Conservation (phyloP, 2,329 filamentous ascomycete genomes). For the Byssoonygena ceratinophila region DNA sequence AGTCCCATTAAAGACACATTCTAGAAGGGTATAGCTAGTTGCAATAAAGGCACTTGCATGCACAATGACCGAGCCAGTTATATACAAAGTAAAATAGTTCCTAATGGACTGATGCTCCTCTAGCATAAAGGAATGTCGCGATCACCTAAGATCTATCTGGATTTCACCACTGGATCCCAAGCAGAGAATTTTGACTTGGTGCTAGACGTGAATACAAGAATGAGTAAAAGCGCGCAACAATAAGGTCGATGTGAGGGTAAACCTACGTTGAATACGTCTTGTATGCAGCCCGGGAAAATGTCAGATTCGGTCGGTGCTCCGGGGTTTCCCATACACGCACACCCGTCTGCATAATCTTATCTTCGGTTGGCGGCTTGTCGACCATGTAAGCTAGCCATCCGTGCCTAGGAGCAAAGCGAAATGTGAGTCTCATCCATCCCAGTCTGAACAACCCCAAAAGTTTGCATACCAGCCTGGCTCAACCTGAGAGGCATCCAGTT, state of each 20-base stretch:
- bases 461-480: conserved; percentile 74
- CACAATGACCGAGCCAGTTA: background rate
- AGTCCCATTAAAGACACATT: background rate
- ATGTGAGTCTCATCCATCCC: conserved; percentile 1
- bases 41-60: background rate
- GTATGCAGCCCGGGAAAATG: conserved; percentile 66
- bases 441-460: background rate
- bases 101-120: too few relatives aligned
- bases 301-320: conserved; percentile 64
- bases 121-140: too few relatives aligned
- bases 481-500: conserved; percentile 56
- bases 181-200: conserved; percentile 28
- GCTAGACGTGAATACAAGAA: conserved; percentile 18
- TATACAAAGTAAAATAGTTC: conserved; percentile 15
- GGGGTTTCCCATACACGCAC: conserved; percentile 65
- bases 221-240: conserved; percentile 5
- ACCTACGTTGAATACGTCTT: conserved; percentile 93
- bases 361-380: conserved; percentile 71
- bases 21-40: background rate
- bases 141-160: conserved; percentile 22
- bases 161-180: conserved; percentile 27
- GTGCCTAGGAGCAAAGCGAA: conserved; percentile 48
- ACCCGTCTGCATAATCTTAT: conserved; percentile 58
- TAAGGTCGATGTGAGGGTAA: background rate
- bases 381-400: conserved; percentile 93